phyloP scores from a whole-genome alignment of 129 eudicot genomes.

The Apium graveolens region DNA sequence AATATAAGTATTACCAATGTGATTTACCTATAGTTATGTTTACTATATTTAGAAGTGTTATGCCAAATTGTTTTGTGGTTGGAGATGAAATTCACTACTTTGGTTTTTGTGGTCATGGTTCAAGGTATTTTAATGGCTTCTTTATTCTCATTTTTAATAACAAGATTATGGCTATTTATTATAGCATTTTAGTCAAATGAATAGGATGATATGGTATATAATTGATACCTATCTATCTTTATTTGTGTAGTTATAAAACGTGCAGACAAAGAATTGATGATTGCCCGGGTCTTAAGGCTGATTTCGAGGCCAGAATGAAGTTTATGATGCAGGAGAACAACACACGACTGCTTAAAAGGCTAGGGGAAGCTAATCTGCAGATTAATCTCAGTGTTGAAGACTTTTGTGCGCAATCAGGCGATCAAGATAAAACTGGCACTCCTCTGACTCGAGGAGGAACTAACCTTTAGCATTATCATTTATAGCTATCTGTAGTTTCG shows the following conservation, averaged over 20 bases:
- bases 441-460: too few species aligned
- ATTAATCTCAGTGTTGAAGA: too few species aligned
- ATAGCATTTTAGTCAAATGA: neutral
- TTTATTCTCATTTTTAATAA: neutral
- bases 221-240: neutral
- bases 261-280: slow-evolving; percentile 56
- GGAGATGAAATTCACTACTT: too few species aligned
- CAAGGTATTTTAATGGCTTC: neutral
- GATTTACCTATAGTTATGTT: neutral
- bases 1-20: slow-evolving; percentile 31
- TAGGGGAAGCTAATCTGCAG: too few species aligned
- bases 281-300: slow-evolving; percentile 90
- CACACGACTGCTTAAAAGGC: too few species aligned
- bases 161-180: neutral
- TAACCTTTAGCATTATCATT: too few species aligned
- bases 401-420: too few species aligned
- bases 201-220: neutral
- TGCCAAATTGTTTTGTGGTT: neutral
- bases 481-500: too few species aligned
- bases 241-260: slow-evolving; percentile 52
- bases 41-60: neutral
- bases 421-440: too few species aligned
- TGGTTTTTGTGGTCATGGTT: neutral
- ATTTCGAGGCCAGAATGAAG: too few species aligned
- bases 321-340: too few species aligned